These are phyloP conservation scores for Penicillium sp. DNA, from an alignment of 2,329 filamentous ascomycete species.

Conservation along the genomic window DNA sequence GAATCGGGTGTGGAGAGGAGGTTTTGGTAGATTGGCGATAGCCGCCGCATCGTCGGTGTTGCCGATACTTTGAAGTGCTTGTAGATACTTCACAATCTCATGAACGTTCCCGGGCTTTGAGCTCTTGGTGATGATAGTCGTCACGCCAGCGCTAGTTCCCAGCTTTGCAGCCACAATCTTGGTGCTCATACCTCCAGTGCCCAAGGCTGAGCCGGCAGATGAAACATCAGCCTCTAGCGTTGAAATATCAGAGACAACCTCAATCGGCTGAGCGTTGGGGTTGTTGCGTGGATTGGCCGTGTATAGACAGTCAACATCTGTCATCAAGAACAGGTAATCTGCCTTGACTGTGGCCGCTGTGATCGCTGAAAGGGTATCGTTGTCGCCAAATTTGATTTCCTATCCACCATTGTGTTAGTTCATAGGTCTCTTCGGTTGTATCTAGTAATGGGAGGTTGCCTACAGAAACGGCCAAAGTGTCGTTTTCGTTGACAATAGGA, in stretches of 20 bases:
- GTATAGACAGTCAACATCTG: slow-evolving; percentile 95
- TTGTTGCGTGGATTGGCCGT: slow-evolving; percentile 89
- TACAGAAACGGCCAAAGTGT: slow-evolving; percentile 85
- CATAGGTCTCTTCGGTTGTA: not conserved
- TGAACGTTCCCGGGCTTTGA: slow-evolving; percentile 91
- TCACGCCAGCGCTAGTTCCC: slow-evolving; percentile 91
- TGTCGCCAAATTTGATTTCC: slow-evolving; percentile 99
- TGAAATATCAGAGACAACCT: slow-evolving; percentile 86
- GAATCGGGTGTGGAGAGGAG: slow-evolving; percentile 88
- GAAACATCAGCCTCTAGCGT: slow-evolving; percentile 85
- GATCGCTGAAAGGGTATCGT: slow-evolving; percentile 94
- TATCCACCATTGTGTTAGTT: slow-evolving; percentile 13
- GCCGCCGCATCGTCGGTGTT: not conserved
- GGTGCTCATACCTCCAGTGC: slow-evolving; percentile 95
- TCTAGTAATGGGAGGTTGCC: slow-evolving; percentile 8
- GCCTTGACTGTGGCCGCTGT: slow-evolving; percentile 97
- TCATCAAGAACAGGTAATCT: slow-evolving; percentile 97
- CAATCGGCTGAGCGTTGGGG: slow-evolving; percentile 83
- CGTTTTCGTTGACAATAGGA: slow-evolving; percentile 98
- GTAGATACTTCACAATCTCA: slow-evolving; percentile 79
- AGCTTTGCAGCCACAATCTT: slow-evolving; percentile 93
- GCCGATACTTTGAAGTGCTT: slow-evolving; percentile 54
- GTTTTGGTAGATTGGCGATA: slow-evolving; percentile 39
- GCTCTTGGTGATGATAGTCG: slow-evolving; percentile 90
- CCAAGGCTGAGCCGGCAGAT: slow-evolving; percentile 80